Conservation (phyloP, 2,329 filamentous ascomycete species). For the Colletotrichum liriopes region DNA sequence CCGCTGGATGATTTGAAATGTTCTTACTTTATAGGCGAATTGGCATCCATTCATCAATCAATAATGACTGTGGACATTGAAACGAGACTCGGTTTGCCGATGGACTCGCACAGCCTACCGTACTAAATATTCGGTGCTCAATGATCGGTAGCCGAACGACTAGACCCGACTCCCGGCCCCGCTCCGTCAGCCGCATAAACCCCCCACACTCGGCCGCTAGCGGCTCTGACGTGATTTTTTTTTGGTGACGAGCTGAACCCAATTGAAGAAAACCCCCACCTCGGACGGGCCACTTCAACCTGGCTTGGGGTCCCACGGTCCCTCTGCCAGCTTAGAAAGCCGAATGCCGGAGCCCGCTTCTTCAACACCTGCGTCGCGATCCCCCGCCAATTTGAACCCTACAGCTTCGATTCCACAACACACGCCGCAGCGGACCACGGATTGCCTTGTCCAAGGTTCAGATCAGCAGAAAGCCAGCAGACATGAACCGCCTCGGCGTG, state of each 20-base stretch:
- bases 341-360: slow-evolving; percentile 34
- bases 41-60: not conserved
- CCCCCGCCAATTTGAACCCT: not conserved
- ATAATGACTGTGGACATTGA: not conserved
- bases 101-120: not conserved
- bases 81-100: not conserved
- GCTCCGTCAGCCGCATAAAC: slow-evolving; percentile 16
- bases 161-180: slow-evolving; percentile 12
- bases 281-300: not conserved
- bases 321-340: slow-evolving; percentile 34
- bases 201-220: slow-evolving; percentile 19
- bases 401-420: not conserved
- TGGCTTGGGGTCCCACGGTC: not conserved
- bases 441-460: not conserved
- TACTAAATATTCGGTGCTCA: not conserved
- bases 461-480: slow-evolving; percentile 41
- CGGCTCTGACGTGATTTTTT: slow-evolving; percentile 35
- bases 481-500: slow-evolving; percentile 80
- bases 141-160: not conserved
- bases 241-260: slow-evolving; percentile 31
- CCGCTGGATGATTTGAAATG: not conserved
- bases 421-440: not conserved
- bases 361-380: slow-evolving; percentile 9
- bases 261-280: slow-evolving; percentile 36
- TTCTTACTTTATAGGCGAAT: not conserved